phyloP scores from a whole-genome alignment of 2,329 filamentous ascomycete genomes.

The Neonectria magnoliae region DNA sequence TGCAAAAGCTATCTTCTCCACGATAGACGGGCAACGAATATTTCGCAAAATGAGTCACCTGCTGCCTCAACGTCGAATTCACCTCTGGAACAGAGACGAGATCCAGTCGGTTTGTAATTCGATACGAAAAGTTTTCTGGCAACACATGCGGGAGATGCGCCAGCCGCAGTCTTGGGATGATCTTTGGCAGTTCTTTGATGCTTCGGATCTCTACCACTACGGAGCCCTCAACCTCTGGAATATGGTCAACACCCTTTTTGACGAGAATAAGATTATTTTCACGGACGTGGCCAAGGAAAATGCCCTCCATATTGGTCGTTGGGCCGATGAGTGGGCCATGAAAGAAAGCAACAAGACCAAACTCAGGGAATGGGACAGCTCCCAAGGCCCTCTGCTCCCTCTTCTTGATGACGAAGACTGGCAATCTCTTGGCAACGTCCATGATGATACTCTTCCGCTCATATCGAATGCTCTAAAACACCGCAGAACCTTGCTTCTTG shows the following conservation, averaged over 20 bases:
- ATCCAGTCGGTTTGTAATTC: conserved; percentile 53
- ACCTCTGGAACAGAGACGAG: conserved; percentile 53
- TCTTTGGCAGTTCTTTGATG: conserved; percentile 60
- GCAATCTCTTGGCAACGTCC: conserved; percentile 42
- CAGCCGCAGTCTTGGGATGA: conserved; percentile 50
- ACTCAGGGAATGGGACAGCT: conserved; percentile 45
- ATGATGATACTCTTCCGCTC: conserved; percentile 44
- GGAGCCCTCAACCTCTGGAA: conserved; percentile 62
- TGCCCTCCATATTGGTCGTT: conserved; percentile 47
- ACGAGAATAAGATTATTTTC: conserved; percentile 52
- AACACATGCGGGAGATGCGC: conserved; percentile 48
- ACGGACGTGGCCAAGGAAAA: conserved; percentile 38
- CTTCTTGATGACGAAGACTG: conserved; percentile 44
- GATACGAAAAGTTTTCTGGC: conserved; percentile 50
- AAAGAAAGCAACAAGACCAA: conserved; percentile 43
- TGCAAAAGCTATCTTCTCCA: conserved; percentile 54
- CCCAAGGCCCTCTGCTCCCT: conserved; percentile 39
- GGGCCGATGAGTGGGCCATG: conserved; percentile 51
- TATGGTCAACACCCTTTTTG: conserved; percentile 52
- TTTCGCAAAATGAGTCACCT: conserved; percentile 46
- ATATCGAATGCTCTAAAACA: conserved; percentile 47
- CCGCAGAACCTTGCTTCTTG: conserved; percentile 44
- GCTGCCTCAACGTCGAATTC: conserved; percentile 41
- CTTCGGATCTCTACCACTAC: conserved; percentile 56
- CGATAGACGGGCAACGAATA: conserved; percentile 39